Evolutionary conservation across 169 alveolate species (phyloP), one percentile per base, ranked within the genome.

Genomic region (Theileria sp.): DNA sequence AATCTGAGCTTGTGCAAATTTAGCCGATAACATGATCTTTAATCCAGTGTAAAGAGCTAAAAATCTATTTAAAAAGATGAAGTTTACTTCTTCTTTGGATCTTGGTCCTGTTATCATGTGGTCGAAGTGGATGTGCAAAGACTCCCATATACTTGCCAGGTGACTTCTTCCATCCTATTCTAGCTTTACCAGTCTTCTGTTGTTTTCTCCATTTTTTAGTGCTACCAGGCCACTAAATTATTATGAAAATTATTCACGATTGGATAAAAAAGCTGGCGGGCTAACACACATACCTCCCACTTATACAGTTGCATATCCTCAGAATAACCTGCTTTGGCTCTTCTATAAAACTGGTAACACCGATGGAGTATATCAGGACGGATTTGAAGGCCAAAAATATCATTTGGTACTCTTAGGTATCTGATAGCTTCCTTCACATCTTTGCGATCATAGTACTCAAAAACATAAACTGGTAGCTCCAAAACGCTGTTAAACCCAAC

Each of bases 151-250:
- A 93, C 62, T 93, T 79, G 34, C 96, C 96, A 26, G 94, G 92
- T 5, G 96, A 92, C 87, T 93, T 93, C 54, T 94, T 91, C 96
- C 96, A 88, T 15, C 94, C 95, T 74, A 93, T 92, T 61, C 96
- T 81, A 13, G 96, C 93, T 69, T 84, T 88, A 12, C 96, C 96
- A 60, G 93, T 80, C 62, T 86, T 86, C 75, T 90, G 91, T 60
- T 92, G 95, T 19, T 92, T 84, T 34, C 96, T 44, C 77, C 88
- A 81, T 73, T 93, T 93, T 62, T 82, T 87, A 25, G 92, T 88
- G 69, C 94, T 88, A 12, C 96, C 95, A 0, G 95, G 95, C 95
- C 96, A 89, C 74, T 49, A 54, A 19, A 77, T 70, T 73, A 77
- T 23, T 1, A 58, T 58, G 34, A 58, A 25, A 21, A 25, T 25